Percentiles rank a stretch among this genome's conserved stretches.
phyloP scores from a whole-genome alignment of 495 filamentous ascomycete species.

The Penicillium alfredii region DNA sequence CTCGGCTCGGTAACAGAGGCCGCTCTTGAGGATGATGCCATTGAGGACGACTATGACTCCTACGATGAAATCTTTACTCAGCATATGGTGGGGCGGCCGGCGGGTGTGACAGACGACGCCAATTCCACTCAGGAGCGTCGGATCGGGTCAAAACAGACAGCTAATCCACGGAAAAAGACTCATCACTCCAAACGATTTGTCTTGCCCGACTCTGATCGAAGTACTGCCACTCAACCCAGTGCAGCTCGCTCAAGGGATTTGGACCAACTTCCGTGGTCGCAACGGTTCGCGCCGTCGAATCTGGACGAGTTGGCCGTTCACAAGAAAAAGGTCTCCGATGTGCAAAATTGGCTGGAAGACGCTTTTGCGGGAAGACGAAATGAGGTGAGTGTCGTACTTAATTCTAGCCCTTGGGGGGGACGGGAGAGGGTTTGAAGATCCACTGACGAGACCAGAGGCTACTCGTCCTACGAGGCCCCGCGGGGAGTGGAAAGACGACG shows the following conservation, averaged over 20 bases:
- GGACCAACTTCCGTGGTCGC: slow-evolving; percentile 66
- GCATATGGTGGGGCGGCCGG: slow-evolving; percentile 10
- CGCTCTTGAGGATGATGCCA: slow-evolving; percentile 37
- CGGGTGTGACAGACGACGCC: slow-evolving; percentile 5
- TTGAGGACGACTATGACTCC: slow-evolving; percentile 48
- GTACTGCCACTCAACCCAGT: not conserved
- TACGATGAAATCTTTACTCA: slow-evolving; percentile 40
- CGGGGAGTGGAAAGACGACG: slow-evolving; percentile 88
- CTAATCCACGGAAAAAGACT: slow-evolving; percentile 4
- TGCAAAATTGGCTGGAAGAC: slow-evolving; percentile 71
- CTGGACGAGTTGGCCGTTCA: slow-evolving; percentile 87
- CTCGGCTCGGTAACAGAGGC: slow-evolving; percentile 10
- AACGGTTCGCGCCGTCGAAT: slow-evolving; percentile 66
- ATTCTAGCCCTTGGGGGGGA: too few relatives aligned
- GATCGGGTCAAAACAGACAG: slow-evolving; percentile 10
- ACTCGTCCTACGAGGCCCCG: slow-evolving; percentile 82
- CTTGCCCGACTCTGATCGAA: slow-evolving; percentile 6
- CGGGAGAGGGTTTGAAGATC: not conserved
- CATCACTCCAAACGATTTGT: slow-evolving; percentile 23
- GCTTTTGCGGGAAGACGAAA: slow-evolving; percentile 54
- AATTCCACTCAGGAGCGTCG: slow-evolving; percentile 3
- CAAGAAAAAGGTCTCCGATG: slow-evolving; percentile 86
- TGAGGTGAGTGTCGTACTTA: slow-evolving; percentile 13
- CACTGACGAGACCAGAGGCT: slow-evolving; percentile 50
- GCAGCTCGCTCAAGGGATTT: slow-evolving; percentile 1